A percentile compares a stretch with the other conserved stretches of the same genome.
These are phyloP conservation scores for Withania somnifera DNA, from an alignment of 305 asterid genomes.

Conservation along the genomic window DNA sequence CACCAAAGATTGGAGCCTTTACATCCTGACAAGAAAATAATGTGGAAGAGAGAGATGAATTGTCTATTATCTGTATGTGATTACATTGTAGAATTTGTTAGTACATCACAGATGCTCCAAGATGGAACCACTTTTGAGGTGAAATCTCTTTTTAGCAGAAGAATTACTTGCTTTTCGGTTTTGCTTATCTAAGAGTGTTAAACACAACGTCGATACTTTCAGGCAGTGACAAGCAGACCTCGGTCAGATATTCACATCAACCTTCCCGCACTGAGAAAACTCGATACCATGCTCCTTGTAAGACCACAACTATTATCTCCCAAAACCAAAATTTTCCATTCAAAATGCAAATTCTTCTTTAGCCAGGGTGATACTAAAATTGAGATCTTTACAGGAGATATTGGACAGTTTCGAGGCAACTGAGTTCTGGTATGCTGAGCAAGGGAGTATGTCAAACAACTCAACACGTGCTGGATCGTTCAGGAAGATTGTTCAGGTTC, in stretches of 20 bases:
- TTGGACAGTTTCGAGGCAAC: conserved; percentile 28
- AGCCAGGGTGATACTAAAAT: neutral
- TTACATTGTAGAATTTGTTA: conserved; percentile 61
- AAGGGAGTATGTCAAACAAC: conserved; percentile 50
- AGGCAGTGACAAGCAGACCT: conserved; percentile 76
- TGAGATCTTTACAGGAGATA: conserved; percentile 15
- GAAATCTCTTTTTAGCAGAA: neutral
- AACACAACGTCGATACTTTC: neutral
- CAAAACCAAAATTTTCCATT: neutral
- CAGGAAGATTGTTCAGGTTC: conserved; percentile 45
- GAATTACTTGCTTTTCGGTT: neutral
- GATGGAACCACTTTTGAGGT: conserved; percentile 72
- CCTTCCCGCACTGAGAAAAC: conserved; percentile 66
- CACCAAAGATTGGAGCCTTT: conserved; percentile 69
- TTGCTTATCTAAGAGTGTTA: neutral
- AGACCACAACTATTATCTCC: conserved; percentile 1
- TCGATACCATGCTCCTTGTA: conserved; percentile 31
- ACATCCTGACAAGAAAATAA: conserved; percentile 46
- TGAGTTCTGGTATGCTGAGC: conserved; percentile 35
- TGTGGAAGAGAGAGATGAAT: conserved; percentile 91
- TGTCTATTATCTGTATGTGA: conserved; percentile 69
- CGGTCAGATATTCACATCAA: conserved; percentile 74
- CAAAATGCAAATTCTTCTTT: neutral
- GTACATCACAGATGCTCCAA: conserved; percentile 37
- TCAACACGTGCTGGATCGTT: conserved; percentile 62